Evolutionary conservation across 495 filamentous ascomycete species (phyloP), one percentile per base, ranked within the genome.

Genomic region (Rhizodiscina lignyota): DNA sequence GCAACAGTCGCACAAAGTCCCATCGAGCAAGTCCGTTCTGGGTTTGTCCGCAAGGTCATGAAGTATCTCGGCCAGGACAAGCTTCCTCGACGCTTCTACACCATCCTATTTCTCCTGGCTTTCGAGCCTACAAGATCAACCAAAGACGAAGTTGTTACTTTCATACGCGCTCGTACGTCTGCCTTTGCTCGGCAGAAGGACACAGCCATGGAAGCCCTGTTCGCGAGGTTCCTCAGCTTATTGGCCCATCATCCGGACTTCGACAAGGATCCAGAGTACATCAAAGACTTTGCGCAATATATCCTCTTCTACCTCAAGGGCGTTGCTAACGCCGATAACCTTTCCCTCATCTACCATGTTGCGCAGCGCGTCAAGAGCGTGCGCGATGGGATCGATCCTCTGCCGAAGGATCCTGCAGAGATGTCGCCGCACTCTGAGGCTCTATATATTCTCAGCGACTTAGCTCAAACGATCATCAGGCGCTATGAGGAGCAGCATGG

Each of bases 241-340:
- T 71, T 96, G 13, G 85, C 87, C 11, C 89, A 96, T 51, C 89
- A 99, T 55, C 89, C 86, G 1, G 91, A 99, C 53, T 99, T 87
- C 52, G 63, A 67, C 18, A 62, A 64, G 0, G 65, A 73, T 26
- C 52, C 72, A 4, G 73, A 68, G 4, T 80, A 87, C 34, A 10
- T 32, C 8, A 6, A 16, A 15, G 83, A 93, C 49, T 80, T 87
- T 48, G 71, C 79, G 4, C 71, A 67, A 46, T 99, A 94, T 51
- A 70, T 96, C 34, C 58, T 94, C 18, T 94, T 84, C 56, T 99
- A 94, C 51, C 60, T 96, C 26, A 71, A 64, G 23, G 72, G 74
- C 18, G 76, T 94, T 12, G 85, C 80, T 8, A 91, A 75, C 19
- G 76, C 83, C 44, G 72, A 80, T 15, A 96, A 94, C 45, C 63